Base-by-base conservation (phyloP, 208 protist genomes). In the Crithidia acanthocephali region DNA sequence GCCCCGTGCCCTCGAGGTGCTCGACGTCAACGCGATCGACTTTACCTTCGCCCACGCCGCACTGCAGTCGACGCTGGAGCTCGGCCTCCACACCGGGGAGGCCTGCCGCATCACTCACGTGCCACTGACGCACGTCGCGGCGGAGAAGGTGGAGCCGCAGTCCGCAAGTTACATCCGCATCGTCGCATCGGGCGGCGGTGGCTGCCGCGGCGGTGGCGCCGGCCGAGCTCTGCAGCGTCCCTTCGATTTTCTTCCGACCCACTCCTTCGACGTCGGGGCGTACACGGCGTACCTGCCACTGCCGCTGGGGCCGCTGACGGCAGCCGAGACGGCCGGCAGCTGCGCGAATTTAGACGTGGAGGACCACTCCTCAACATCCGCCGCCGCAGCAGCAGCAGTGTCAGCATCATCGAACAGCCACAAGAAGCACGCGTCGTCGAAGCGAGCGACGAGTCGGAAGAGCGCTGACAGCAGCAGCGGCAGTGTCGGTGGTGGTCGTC, bases 1-100 rank as follows among this genome's bases (percentile, higher is more conserved):
- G 47, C 66, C 62, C 1, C 71, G 76, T 4, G 66, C 79, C 16
- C 51, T 93, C 23, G 70, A 80, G 9, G 79, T 93, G 70, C 72
- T 93, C 47, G 88, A 93, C 61, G 83, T 81, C 5, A 93, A 56
- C 60, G 88, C 80, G 23, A 77, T 89, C 53, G 88, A 93, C 71
- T 87, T 86, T 56, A 81, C 83, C 45, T 91, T 93, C 58, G 80
- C 81, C 59, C 85, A 88, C 52, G 83, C 83, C 22, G 85, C 88
- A 0, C 55, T 85, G 56, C 82, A 89, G 60, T 79, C 81, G 3
- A 81, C 80, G 13, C 57, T 90, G 30, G 83, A 90, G 48, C 28
- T 83, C 44, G 85, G 79, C 51, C 79, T 93, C 2, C 79, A 85
- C 65, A 73, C 71, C 13, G 80, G 79, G 37, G 71, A 76, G 47